phyloP scores from a whole-genome alignment of 257 asterid genomes.

The Penstemon davidsonii region DNA sequence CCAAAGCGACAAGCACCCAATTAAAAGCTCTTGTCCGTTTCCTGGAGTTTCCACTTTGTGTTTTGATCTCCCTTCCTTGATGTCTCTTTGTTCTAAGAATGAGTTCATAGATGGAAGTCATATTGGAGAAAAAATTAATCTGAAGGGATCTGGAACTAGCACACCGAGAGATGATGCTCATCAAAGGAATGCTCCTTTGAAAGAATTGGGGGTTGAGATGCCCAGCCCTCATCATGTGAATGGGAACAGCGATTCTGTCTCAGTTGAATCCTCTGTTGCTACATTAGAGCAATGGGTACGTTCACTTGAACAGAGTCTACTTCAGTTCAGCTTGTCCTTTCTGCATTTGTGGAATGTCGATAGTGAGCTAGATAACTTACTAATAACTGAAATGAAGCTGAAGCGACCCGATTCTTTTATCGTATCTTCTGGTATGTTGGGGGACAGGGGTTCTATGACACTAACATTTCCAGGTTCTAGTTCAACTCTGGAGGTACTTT shows the following conservation, averaged over 20 bases:
- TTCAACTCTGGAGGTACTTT: conserved; percentile 78
- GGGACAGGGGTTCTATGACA: conserved; percentile 92
- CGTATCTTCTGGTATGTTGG: conserved; percentile 86
- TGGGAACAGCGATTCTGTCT: conserved; percentile 32
- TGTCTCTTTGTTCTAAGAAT: conserved; percentile 64
- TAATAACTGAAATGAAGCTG: conserved; percentile 82
- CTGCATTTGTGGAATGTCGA: conserved; percentile 95
- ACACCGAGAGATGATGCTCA: conserved; percentile 38
- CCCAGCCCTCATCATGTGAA: conserved; percentile 40
- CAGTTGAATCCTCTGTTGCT: conserved; percentile 37
- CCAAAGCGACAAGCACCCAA: conserved; percentile 59
- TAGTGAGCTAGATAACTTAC: conserved; percentile 70
- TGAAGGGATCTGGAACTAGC: conserved; percentile 42
- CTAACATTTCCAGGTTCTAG: conserved; percentile 71
- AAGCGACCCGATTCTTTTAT: conserved; percentile 62
- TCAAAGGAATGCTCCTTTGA: conserved; percentile 32
- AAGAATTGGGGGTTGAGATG: conserved; percentile 38
- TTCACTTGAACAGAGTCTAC: conserved; percentile 65
- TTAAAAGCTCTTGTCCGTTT: conserved; percentile 83
- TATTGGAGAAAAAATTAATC: conserved; percentile 35
- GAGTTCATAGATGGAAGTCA: conserved; percentile 40
- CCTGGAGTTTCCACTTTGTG: conserved; percentile 81
- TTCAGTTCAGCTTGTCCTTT: conserved; percentile 80
- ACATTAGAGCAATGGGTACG: conserved; percentile 47
- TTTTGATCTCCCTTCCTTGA: conserved; percentile 78